phyloP scores from a whole-genome alignment of 2,329 filamentous ascomycete species.

The Penicillium glabrum region DNA sequence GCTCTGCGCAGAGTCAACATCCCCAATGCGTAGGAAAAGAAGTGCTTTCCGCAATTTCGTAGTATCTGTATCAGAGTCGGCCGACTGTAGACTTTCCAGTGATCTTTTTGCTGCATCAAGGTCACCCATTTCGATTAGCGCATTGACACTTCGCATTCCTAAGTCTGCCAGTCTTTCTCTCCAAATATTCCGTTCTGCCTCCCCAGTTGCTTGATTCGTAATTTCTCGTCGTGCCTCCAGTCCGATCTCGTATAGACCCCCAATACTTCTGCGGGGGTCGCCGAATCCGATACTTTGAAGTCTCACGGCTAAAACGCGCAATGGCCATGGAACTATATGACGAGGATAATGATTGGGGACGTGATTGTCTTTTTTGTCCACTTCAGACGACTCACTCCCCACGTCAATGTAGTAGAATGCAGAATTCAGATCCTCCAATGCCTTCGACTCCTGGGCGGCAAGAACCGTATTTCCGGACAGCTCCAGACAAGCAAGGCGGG shows the following conservation, averaged over 20 bases:
- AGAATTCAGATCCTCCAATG: conserved; percentile 62
- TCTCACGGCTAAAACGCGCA: conserved; percentile 78
- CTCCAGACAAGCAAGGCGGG: conserved; percentile 76
- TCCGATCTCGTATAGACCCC: conserved; percentile 86
- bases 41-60: conserved; percentile 54
- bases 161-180: conserved; percentile 70
- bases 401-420: conserved; percentile 50
- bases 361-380: conserved; percentile 59
- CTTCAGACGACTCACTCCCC: conserved; percentile 19
- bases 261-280: conserved; percentile 79
- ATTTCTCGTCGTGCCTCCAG: conserved; percentile 70
- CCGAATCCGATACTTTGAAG: conserved; percentile 83
- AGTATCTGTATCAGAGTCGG: conserved; percentile 29
- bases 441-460: conserved; percentile 64
- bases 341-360: conserved; percentile 63
- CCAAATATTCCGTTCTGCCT: conserved; percentile 66
- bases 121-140: conserved; percentile 70
- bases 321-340: conserved; percentile 81
- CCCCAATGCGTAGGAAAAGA: conserved; percentile 76
- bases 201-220: conserved; percentile 50
- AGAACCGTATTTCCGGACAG: conserved; percentile 71
- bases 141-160: conserved; percentile 62
- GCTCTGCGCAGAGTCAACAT: conserved; percentile 65
- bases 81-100: conserved; percentile 57
- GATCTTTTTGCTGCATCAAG: conserved; percentile 75